Evolutionary conservation across 2,329 filamentous ascomycete genomes (phyloP).

Genomic region (Plenodomus biglobosus): DNA sequence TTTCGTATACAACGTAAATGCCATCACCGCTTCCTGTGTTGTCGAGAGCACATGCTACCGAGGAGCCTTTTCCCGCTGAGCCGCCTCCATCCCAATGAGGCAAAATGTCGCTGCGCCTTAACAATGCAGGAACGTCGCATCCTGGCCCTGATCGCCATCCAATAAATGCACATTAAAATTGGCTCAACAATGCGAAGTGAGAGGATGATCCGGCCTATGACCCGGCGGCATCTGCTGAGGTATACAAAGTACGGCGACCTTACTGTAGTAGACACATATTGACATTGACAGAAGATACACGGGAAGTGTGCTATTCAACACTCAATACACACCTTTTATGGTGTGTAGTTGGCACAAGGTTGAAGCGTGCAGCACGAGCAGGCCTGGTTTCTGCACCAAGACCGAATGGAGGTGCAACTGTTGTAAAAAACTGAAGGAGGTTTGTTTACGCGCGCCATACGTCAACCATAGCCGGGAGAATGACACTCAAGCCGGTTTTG

Average conservation of each 20-base stretch:
- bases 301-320: background rate
- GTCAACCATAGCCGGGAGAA: background rate
- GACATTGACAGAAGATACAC: background rate
- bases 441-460: too few species aligned
- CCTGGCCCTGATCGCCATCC: background rate
- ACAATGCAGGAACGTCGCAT: background rate
- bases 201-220: background rate
- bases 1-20: too few species aligned
- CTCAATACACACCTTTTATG: background rate
- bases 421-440: background rate
- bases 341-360: background rate
- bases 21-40: background rate
- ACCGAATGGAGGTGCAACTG: background rate
- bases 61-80: constrained; percentile 13
- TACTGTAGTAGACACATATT: background rate
- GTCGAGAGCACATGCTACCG: constrained; percentile 31
- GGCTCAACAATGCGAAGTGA: background rate
- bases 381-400: background rate
- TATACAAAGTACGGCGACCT: too few species aligned
- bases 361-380: background rate
- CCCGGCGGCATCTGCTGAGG: too few species aligned
- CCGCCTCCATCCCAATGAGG: background rate
- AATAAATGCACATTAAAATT: background rate
- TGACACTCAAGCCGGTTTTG: background rate
- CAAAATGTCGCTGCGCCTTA: background rate